A percentile compares a stretch with the other conserved stretches of the same genome.
These are phyloP conservation scores for Citrus glauca DNA, from an alignment of 345 rosid species.

Conservation along the genomic window DNA sequence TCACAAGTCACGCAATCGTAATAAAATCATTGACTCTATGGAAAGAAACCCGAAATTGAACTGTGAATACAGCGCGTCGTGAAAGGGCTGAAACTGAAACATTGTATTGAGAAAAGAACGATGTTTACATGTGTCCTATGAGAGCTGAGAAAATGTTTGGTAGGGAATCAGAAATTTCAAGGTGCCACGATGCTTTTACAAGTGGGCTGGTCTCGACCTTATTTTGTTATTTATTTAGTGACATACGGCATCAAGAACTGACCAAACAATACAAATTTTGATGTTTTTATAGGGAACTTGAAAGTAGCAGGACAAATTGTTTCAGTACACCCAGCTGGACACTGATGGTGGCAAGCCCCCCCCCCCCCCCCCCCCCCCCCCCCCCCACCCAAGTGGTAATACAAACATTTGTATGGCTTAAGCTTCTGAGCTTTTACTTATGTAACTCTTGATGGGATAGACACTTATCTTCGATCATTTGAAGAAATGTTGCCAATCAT, in stretches of 20 bases:
- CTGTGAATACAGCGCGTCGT: not conserved
- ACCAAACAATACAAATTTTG: not conserved
- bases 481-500: not conserved
- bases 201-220: conserved; percentile 14
- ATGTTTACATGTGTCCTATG: not conserved
- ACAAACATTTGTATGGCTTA: too few relatives aligned
- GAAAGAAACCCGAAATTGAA: not conserved
- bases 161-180: conserved; percentile 9
- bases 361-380: too few relatives aligned
- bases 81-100: conserved; percentile 10
- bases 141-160: conserved; percentile 10
- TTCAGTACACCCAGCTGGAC: not conserved
- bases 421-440: not conserved
- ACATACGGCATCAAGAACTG: not conserved
- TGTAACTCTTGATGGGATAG: not conserved
- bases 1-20: not conserved
- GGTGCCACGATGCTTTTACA: conserved; percentile 12
- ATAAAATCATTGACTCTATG: not conserved
- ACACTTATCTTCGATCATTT: not conserved
- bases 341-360: too few relatives aligned
- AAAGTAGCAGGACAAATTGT: not conserved
- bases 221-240: not conserved
- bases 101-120: not conserved
- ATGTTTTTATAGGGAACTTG: not conserved
- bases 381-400: too few relatives aligned